Base-by-base conservation (phyloP, 1,284 basidiomycete genomes). In the Sphaerobolus stellatus region DNA sequence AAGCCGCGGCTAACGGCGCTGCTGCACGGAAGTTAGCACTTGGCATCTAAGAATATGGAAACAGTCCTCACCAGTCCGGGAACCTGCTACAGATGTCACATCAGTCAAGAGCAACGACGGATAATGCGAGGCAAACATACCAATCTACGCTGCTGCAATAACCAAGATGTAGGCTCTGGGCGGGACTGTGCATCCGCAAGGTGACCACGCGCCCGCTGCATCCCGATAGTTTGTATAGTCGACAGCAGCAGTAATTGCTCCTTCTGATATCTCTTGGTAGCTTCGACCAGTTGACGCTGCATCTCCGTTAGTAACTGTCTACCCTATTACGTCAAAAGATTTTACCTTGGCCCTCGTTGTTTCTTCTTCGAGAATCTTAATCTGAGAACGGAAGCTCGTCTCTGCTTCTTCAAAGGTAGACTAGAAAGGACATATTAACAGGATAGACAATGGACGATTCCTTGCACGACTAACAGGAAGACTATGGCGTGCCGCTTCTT, bases 231-330 rank as follows among this genome's bases (percentile, higher is more conserved):
- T 66, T 93, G 90, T 59, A 92, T 77, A 9, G 84, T 82, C 49
- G 85, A 79, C 22, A 92, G 73, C 84, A 95, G 88, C 52, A 92
- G 77, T 61, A 86, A 82, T 60, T 92, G 89, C 68, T 95, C 92
- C 48, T 79, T 76, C 54, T 80, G 76, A 66, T 92, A 91, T 24
- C 82, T 80, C 56, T 75, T 76, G 46, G 79, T 80, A 43, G 78
- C 71, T 34, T 90, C 86, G 41, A 68, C 64, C 59, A 80, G 72
- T 38, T 81, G 66, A 34, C 75, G 73, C 87, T 90, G 60, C 8
- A 59, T n/a, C n/a, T n/a, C n/a, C n/a, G n/a, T n/a, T n/a, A n/a
- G n/a, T n/a, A n/a, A n/a, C n/a, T 27, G 30, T 14, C 30, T 25
- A 24, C 24, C n/a, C 48, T 18, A 48, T 28, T 47, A 48, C 7